Conservation (phyloP, 352 stramenopile species). For the Globisporangium heterothallicum region DNA sequence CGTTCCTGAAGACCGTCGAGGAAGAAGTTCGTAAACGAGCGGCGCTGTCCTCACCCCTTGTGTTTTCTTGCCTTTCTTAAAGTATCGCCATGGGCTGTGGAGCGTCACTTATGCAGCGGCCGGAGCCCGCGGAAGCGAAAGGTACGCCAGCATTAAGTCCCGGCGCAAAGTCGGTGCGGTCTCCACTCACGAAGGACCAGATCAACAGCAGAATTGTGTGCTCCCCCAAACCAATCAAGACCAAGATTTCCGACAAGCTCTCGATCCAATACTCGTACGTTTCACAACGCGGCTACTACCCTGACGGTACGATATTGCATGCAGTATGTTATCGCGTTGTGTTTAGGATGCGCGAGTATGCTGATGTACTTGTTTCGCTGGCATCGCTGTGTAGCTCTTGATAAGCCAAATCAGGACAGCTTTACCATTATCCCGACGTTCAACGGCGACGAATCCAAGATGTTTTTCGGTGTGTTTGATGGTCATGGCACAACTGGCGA, state of each 20-base stretch:
- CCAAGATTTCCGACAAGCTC: slow-evolving; percentile 60
- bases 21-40: neutral
- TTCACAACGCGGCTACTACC: slow-evolving; percentile 94
- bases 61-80: neutral
- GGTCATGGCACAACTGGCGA: slow-evolving; percentile 82
- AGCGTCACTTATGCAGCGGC: slow-evolving; percentile 50
- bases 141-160: slow-evolving; percentile 19
- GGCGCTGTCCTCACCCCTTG: neutral
- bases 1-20: neutral
- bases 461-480: slow-evolving; percentile 88
- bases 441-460: slow-evolving; percentile 64
- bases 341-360: neutral
- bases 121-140: slow-evolving; percentile 39
- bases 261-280: slow-evolving; percentile 88
- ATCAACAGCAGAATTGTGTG: slow-evolving; percentile 84
- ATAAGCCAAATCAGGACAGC: slow-evolving; percentile 97
- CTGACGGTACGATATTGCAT: slow-evolving; percentile 47
- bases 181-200: slow-evolving; percentile 75
- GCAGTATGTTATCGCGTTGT: neutral
- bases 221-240: slow-evolving; percentile 57
- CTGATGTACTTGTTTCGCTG: neutral
- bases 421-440: slow-evolving; percentile 85
- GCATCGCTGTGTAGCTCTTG: slow-evolving; percentile 35
- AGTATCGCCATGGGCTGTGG: slow-evolving; percentile 60
- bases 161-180: slow-evolving; percentile 36